Percentiles rank a stretch among this genome's conserved stretches.
These are phyloP conservation scores for Ambrosia hybrid DNA, from an alignment of 140 eudicot species.

Conservation along the genomic window DNA sequence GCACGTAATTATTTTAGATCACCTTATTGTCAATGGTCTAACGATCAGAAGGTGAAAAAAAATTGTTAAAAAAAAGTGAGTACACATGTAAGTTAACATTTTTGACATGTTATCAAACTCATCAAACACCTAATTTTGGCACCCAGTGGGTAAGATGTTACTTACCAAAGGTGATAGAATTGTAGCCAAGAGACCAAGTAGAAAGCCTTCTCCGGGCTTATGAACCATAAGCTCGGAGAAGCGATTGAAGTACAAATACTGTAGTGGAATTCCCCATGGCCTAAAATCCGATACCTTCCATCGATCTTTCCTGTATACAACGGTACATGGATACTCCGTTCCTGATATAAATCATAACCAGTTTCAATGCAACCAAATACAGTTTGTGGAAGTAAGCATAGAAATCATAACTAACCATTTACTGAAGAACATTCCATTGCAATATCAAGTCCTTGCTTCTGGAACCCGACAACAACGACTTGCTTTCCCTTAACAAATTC, in stretches of 20 bases:
- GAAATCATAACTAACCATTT: conserved; percentile 36
- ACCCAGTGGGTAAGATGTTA: not conserved
- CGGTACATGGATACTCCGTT: conserved; percentile 56
- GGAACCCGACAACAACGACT: conserved; percentile 47
- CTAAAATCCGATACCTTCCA: conserved; percentile 53
- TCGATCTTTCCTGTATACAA: conserved; percentile 49
- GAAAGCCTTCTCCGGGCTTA: conserved; percentile 65
- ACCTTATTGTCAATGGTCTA: no score
- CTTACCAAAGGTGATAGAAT: conserved; percentile 59
- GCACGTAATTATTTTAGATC: no score
- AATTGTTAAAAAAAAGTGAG: no score
- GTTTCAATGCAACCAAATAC: not conserved
- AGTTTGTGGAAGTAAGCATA: not conserved
- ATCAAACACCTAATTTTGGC: not conserved
- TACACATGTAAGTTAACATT: no score
- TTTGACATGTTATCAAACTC: no score
- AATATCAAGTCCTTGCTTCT: conserved; percentile 58
- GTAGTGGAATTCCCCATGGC: conserved; percentile 62
- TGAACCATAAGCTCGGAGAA: conserved; percentile 61
- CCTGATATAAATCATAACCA: conserved; percentile 36
- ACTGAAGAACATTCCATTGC: conserved; percentile 46
- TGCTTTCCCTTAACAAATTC: conserved; percentile 47
- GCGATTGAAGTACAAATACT: conserved; percentile 48
- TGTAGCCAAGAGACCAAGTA: conserved; percentile 49
- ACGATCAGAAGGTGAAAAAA: no score